Conservation (phyloP, 257 asterid species). For the Leptodermis oblonga region DNA sequence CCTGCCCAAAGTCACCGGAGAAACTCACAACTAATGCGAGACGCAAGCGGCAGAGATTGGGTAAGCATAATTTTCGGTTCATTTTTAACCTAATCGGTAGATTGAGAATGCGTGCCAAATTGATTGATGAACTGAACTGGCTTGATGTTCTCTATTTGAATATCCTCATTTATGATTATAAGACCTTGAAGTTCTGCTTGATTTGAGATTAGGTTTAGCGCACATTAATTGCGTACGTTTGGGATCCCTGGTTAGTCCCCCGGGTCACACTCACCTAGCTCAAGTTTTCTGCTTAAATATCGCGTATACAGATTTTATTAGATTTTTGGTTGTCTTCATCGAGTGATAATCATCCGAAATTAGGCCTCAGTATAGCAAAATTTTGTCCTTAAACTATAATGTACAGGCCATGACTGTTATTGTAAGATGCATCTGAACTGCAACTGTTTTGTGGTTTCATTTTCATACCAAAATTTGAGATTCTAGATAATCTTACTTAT, state of each 20-base stretch:
- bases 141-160: not conserved
- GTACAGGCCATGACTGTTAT: not conserved
- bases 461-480: not conserved
- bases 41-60: constrained; percentile 64
- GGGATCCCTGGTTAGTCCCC: not conserved
- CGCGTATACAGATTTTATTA: not conserved
- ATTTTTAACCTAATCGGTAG: not conserved
- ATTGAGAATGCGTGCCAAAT: not conserved
- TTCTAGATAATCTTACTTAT: not conserved
- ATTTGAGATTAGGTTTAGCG: not conserved
- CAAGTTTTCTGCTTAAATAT: not conserved
- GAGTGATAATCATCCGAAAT: not conserved
- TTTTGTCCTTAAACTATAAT: not conserved
- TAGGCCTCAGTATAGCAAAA: not conserved
- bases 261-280: not conserved
- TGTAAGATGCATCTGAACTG: not conserved
- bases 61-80: constrained; percentile 26
- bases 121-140: not conserved
- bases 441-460: not conserved
- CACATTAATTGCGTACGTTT: not conserved
- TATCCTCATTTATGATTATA: not conserved
- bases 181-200: not conserved
- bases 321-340: not conserved
- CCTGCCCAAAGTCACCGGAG: constrained; percentile 83
- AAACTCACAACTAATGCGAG: constrained; percentile 37